A percentile compares a stretch with the other conserved stretches of the same genome.
phyloP scores from a whole-genome alignment of 2,329 filamentous ascomycete genomes.

The Fulvia fulva region DNA sequence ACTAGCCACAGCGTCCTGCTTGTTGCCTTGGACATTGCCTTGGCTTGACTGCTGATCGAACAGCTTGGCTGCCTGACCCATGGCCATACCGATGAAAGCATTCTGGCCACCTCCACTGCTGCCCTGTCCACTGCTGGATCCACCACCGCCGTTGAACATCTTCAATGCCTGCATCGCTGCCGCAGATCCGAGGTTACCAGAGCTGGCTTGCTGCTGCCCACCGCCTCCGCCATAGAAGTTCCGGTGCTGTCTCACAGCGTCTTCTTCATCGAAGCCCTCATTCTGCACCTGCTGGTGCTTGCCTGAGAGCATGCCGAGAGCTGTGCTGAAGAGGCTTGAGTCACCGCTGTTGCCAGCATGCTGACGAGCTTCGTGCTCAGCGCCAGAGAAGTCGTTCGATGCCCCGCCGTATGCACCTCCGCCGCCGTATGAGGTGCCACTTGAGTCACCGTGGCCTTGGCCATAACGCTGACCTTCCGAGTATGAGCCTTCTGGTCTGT shows the following conservation, averaged over 20 bases:
- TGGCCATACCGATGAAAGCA: constrained; percentile 62
- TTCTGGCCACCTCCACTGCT: constrained; percentile 59
- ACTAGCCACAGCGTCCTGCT: constrained; percentile 73
- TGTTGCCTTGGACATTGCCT: constrained; percentile 59
- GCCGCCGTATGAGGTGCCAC: constrained; percentile 42
- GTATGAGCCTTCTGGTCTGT: constrained; percentile 27
- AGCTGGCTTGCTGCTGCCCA: constrained; percentile 43
- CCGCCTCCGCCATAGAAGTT: constrained; percentile 61
- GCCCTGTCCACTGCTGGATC: constrained; percentile 33
- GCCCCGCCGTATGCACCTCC: constrained; percentile 35
- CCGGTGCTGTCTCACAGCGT: constrained; percentile 71
- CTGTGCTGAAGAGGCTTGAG: constrained; percentile 52
- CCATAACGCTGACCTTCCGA: constrained; percentile 27
- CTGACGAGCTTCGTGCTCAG: constrained; percentile 52
- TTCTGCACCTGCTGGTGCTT: constrained; percentile 49
- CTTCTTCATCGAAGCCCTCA: constrained; percentile 57
- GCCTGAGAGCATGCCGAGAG: constrained; percentile 53
- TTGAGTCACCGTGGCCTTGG: constrained; percentile 35
- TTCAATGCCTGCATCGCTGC: constrained; percentile 79
- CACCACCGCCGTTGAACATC: constrained; percentile 54
- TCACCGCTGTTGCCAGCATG: constrained; percentile 52
- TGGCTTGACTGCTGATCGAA: constrained; percentile 56
- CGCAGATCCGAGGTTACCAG: constrained; percentile 57
- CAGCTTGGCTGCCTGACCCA: constrained; percentile 73
- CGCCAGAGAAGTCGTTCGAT: constrained; percentile 52